Evolutionary conservation across 441 rosid genomes (phyloP), one percentile per base, ranked within the genome.

Genomic region (Viola pubescens): DNA sequence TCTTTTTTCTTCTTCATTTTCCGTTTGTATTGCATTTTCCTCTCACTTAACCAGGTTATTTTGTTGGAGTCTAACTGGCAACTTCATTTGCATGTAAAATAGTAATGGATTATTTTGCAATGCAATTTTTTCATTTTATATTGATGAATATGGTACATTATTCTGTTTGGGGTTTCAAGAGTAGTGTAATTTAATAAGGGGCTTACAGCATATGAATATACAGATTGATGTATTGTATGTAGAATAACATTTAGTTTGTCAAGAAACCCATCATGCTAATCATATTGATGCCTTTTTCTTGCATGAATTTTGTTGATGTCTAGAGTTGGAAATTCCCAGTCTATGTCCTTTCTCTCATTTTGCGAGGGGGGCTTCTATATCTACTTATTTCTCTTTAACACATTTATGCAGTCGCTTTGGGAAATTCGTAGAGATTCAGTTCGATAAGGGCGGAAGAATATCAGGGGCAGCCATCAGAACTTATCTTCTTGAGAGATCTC

Each of bases 391-490:
- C 44, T 71, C 37, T 56, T 55, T 46, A 60, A 54, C 65, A n/a
- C 41, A 37, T 60, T 78, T 65, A 54, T 13, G 59, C 87, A 92
- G 98, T 62, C 95, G 98, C 60, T 92, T 92, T 57, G 97, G 98
- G 53, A 92, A 92, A 79, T 92, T 92, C 76, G 95, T 89, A 56
- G 89, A 92, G 75, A 87, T 92, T 69, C 98, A 92, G 37, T 92
- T 92, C 65, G 88, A 89, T 73, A 73, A 72, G 2, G 62, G 10
- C 42, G 97, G 98, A 62, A 79, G 82, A 73, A 92, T 92, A 81
- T 89, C 98, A n/a, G 97, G 98, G 63, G 98, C 94, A 41, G 98
- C 97, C 58, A 84, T 91, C 63, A 81, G 94, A 78, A 88, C 98
- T 26, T 91, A 91, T 79, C 95, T 91, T 70, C 78, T 91, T 11